Conservation (phyloP, 1,139 yeast genomes). For the Taiozyma sp. region DNA sequence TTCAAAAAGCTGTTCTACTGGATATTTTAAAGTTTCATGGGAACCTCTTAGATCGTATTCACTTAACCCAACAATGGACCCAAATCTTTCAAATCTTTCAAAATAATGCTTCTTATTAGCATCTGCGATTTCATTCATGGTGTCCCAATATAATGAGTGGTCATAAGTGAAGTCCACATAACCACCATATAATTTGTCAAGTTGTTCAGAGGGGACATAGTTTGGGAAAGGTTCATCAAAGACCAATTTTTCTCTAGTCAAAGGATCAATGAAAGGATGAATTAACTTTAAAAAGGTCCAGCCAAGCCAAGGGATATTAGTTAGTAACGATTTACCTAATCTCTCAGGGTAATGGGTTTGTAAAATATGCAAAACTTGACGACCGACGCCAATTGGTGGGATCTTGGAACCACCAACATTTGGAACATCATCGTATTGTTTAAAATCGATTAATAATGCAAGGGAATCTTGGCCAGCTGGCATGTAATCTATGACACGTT, state of each 20-base stretch:
- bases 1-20: constrained; percentile 1
- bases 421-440: constrained; percentile 42
- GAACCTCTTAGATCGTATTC: constrained; percentile 73
- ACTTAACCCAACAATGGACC: constrained; percentile 70
- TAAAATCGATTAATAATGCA: constrained; percentile 85
- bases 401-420: constrained; percentile 55
- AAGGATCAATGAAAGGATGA: constrained; percentile 92
- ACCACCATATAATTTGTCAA: constrained; percentile 85
- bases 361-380: constrained; percentile 66
- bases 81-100: constrained; percentile 60
- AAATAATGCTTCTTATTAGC: constrained; percentile 50
- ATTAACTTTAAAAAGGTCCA: constrained; percentile 86
- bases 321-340: constrained; percentile 82
- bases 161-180: constrained; percentile 73
- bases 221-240: constrained; percentile 84
- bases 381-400: constrained; percentile 78
- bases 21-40: constrained; percentile 2
- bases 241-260: constrained; percentile 87
- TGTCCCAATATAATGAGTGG: constrained; percentile 80
- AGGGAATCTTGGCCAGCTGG: constrained; percentile 93
- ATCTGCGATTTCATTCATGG: constrained; percentile 52
- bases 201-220: constrained; percentile 74
- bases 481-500: constrained; percentile 81
- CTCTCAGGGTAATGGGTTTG: constrained; percentile 97
- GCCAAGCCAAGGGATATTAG: constrained; percentile 93